Conservation (phyloP, 2,329 filamentous ascomycete species). For the Alternaria panax region DNA sequence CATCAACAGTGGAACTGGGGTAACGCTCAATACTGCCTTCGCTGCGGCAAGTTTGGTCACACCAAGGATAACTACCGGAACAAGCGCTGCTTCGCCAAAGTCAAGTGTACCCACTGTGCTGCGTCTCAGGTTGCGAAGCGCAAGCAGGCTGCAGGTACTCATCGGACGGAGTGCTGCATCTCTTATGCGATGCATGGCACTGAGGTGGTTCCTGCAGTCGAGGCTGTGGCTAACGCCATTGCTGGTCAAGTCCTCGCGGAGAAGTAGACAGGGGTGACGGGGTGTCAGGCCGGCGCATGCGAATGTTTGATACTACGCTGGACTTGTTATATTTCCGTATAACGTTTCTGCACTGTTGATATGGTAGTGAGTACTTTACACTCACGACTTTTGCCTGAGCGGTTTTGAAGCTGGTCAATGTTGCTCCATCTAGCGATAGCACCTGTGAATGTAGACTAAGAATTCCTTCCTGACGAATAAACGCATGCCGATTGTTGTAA, state of each 20-base stretch:
- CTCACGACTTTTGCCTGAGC: neutral
- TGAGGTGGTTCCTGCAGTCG: neutral
- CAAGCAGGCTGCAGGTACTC: neutral
- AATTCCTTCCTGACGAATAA: neutral
- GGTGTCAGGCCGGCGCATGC: neutral
- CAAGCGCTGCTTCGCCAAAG: neutral
- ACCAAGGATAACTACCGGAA: neutral
- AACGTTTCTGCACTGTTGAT: neutral
- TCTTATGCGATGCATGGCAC: neutral
- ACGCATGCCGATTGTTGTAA: neutral
- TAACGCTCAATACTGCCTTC: slow-evolving; percentile 8
- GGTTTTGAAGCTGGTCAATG: neutral
- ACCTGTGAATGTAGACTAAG: neutral
- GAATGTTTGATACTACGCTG: neutral
- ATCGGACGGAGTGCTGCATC: slow-evolving; percentile 8
- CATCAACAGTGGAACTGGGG: slow-evolving; percentile 11
- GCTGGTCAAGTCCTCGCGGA: neutral
- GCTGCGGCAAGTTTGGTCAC: slow-evolving; percentile 10
- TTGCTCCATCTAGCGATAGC: neutral
- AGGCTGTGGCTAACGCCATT: neutral
- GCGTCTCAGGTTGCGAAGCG: neutral
- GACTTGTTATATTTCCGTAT: neutral
- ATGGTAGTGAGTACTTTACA: neutral
- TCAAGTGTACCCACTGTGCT: slow-evolving; percentile 3
- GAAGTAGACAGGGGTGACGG: neutral